These are phyloP conservation scores for Dioszegia hungarica DNA, from an alignment of 768 basidiomycete species.

Conservation along the genomic window DNA sequence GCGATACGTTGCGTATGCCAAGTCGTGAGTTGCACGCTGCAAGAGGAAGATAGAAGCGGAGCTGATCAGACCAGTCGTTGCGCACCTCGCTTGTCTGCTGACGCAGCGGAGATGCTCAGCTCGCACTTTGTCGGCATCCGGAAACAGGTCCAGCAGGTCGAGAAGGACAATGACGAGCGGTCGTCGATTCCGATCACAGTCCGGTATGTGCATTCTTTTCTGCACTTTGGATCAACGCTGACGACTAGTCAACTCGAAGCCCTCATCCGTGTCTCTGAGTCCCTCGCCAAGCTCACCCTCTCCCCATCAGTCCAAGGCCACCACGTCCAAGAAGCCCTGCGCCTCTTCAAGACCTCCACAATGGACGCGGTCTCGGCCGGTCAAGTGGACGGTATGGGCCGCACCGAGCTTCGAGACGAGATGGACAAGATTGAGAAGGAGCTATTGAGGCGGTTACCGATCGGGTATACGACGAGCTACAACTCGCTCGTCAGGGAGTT, in stretches of 20 bases:
- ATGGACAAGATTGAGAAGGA: conserved; percentile 86
- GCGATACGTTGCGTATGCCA: conserved; percentile 92
- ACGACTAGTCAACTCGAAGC: conserved; percentile 85
- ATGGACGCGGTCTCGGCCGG: conserved; percentile 98
- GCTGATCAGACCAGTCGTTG: conserved; percentile 66
- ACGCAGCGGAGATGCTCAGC: conserved; percentile 93
- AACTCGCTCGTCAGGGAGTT: conserved; percentile 89
- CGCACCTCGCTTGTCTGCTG: conserved; percentile 84
- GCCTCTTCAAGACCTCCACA: conserved; percentile 95
- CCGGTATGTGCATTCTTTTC: conserved; percentile 57
- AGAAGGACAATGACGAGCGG: conserved; percentile 92
- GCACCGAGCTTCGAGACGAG: conserved; percentile 88
- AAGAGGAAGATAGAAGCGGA: background rate
- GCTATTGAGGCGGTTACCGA: conserved; percentile 71
- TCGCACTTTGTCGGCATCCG: conserved; percentile 90
- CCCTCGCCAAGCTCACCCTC: conserved; percentile 88
- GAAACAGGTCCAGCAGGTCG: conserved; percentile 90
- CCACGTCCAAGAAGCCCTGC: conserved; percentile 96
- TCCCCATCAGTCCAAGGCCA: conserved; percentile 78
- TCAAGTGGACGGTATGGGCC: conserved; percentile 82
- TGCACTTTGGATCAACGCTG: background rate
- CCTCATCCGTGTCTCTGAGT: conserved; percentile 96
- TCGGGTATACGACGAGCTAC: conserved; percentile 96
- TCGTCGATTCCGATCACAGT: conserved; percentile 98
- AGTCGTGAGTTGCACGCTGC: conserved; percentile 58